Conservation (phyloP, 129 eudicot species). For the Calendula officinalis region DNA sequence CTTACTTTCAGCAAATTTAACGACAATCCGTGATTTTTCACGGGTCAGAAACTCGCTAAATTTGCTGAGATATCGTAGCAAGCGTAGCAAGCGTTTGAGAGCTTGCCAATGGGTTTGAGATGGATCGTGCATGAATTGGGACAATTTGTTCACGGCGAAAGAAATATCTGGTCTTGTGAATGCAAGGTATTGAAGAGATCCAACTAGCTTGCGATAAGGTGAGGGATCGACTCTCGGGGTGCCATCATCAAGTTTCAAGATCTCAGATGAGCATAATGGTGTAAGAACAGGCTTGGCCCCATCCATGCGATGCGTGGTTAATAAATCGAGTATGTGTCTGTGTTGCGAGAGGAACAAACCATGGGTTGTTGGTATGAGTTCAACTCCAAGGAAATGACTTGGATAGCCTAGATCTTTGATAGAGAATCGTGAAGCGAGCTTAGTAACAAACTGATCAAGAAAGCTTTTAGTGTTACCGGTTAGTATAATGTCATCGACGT, state of each 20-base stretch:
- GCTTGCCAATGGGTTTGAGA: background rate
- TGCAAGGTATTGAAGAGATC: no score
- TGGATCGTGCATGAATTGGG: no score
- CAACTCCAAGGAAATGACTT: background rate
- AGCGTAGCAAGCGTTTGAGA: background rate
- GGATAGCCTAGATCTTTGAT: slow-evolving; percentile 2
- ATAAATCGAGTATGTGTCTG: background rate
- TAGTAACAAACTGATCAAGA: background rate
- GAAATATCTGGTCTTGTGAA: no score
- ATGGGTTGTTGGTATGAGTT: background rate
- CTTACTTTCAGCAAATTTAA: no score
- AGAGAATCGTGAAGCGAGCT: background rate
- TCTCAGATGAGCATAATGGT: background rate
- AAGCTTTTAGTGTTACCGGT: background rate
- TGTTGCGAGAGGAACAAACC: slow-evolving; percentile 2
- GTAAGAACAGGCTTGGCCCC: background rate
- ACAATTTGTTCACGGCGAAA: no score
- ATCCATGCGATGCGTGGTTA: background rate
- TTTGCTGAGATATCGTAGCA: background rate
- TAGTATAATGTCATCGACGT: background rate
- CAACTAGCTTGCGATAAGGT: background rate
- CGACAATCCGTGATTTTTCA: no score
- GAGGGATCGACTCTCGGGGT: background rate
- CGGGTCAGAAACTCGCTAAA: no score
- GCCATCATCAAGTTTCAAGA: background rate